A percentile compares a stretch with the other conserved stretches of the same genome.
Conservation (phyloP, 768 basidiomycete species). For the Phylloporus sp. region DNA sequence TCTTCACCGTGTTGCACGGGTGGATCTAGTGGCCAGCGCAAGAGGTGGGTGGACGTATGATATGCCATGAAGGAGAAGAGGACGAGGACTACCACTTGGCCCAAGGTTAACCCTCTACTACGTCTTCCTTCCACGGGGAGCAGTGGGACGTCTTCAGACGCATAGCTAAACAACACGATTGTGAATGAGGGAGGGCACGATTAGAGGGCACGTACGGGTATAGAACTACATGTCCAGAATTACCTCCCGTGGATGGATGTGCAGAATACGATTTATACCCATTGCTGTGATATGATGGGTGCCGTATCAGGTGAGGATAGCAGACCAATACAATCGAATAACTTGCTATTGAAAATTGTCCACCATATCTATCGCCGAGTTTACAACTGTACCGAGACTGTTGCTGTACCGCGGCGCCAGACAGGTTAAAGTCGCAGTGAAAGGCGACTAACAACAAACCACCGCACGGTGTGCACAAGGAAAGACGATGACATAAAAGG, state of each 20-base stretch:
- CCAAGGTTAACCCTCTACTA: not conserved
- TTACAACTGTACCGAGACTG: no score
- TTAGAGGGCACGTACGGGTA: not conserved
- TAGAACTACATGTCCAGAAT: not conserved
- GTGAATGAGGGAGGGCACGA: not conserved
- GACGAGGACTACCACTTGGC: not conserved
- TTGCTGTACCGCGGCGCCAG: not conserved
- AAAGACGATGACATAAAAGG: no score
- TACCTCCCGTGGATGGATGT: not conserved
- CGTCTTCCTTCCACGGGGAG: not conserved
- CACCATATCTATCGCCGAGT: no score
- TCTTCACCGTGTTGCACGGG: slow-evolving; percentile 10
- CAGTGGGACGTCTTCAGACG: not conserved
- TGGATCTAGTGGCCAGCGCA: not conserved
- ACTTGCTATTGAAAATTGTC: not conserved
- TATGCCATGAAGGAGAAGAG: not conserved
- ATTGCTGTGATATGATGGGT: not conserved
- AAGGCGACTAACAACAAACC: no score
- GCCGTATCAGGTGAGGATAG: not conserved
- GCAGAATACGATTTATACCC: not conserved
- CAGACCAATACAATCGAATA: not conserved
- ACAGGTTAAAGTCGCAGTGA: not conserved
- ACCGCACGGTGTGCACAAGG: no score
- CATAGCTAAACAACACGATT: not conserved
- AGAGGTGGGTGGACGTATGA: not conserved